Evolutionary conservation across 2,329 filamentous ascomycete genomes (phyloP), one percentile per base, ranked within the genome.

Genomic region (Stenocarpella maydis): DNA sequence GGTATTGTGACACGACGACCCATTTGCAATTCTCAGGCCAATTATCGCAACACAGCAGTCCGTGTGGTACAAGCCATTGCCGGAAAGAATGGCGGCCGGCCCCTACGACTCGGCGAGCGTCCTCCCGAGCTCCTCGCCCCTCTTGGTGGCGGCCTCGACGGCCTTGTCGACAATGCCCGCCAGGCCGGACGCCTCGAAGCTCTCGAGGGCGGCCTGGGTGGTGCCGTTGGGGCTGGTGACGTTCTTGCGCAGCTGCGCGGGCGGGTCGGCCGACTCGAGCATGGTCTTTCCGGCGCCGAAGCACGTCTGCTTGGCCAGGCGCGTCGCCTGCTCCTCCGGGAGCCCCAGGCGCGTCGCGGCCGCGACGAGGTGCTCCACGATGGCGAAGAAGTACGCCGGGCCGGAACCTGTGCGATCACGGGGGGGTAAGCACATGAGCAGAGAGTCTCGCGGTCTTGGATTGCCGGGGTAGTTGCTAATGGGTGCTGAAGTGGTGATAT

Each of bases 141-240:
- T 79, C 63, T 76, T 74, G 1, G 80, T 78, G 1, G 84, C 83
- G 1, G 84, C 84, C 72, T 81, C 82, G 60, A 86, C 83, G 0
- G 81, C 83, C 70, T 80, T 81, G 69, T 82, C 78, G 2, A 86
- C 83, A 41, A 82, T 80, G 0, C 78, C 78, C 74, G 81, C 78
- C 53, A 85, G 77, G 0, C 81, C 81, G 0, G 80, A 80, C 34
- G 78, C 77, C 72, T 84, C 82, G 43, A 86, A 85, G 74, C 82
- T 85, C 68, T 83, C 77, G 19, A 86, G 77, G 0, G 83, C 84
- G 15, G 84, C 84, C 50, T 85, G 78, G 0, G 84, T 86, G 3
- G 84, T 86, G 37, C 84, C 84, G 71, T 85, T 85, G 28, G 84
- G 84, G 77, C 84, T 86, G 7, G 84, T 86, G 63, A 86, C 84